Conservation (phyloP, 2,329 filamentous ascomycete genomes). For the Pseudocercospora musae region DNA sequence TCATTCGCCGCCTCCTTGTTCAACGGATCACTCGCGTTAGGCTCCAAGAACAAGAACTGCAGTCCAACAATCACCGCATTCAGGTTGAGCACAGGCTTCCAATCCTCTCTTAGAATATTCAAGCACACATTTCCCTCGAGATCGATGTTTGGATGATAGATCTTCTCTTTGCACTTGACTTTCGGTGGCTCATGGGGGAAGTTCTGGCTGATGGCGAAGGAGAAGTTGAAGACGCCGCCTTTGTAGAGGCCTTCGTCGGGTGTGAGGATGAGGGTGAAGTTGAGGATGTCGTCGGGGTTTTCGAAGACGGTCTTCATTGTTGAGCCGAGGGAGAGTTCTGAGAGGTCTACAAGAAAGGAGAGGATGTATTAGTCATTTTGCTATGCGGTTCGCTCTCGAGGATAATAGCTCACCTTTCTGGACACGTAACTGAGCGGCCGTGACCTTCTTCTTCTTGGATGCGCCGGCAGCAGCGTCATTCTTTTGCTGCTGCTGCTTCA, state of each 20-base stretch:
- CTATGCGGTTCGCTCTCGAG: not conserved
- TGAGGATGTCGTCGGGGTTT: conserved; percentile 79
- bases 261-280: conserved; percentile 77
- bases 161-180: conserved; percentile 95
- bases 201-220: conserved; percentile 87
- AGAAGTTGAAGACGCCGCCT: conserved; percentile 81
- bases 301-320: conserved; percentile 82
- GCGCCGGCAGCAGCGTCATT: conserved; percentile 73
- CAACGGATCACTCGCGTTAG: conserved; percentile 93
- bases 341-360: conserved; percentile 60
- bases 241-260: conserved; percentile 90
- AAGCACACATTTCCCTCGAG: conserved; percentile 96
- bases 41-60: conserved; percentile 95
- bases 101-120: conserved; percentile 96
- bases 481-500: conserved; percentile 93
- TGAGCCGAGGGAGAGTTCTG: conserved; percentile 71
- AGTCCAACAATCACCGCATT: conserved; percentile 95
- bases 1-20: conserved; percentile 98
- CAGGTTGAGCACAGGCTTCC: conserved; percentile 96
- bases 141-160: conserved; percentile 99
- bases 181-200: conserved; percentile 98
- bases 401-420: conserved; percentile 70
- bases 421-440: conserved; percentile 87
- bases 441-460: conserved; percentile 97
- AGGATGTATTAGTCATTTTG: not conserved